Percentiles rank a stretch among this genome's conserved stretches.
phyloP scores from a whole-genome alignment of 2,329 filamentous ascomycete genomes.

The Aspergillus pseudoterreus region DNA sequence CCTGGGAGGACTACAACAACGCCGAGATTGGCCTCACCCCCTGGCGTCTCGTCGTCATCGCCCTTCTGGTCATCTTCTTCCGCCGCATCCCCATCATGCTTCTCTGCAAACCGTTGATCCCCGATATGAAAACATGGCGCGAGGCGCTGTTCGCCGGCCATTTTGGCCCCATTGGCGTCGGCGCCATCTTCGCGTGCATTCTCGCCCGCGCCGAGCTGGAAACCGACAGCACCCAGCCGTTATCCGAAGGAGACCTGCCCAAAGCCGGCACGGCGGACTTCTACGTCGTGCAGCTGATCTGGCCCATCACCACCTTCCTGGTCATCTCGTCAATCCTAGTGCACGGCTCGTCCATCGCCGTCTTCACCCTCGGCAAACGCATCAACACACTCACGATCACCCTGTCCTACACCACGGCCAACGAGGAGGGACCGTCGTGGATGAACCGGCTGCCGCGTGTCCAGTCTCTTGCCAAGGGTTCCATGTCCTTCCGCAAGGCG shows the following conservation, averaged over 20 bases:
- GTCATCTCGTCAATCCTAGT: constrained; percentile 93
- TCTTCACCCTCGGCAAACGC: constrained; percentile 94
- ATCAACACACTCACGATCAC: constrained; percentile 96
- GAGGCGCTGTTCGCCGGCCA: constrained; percentile 96
- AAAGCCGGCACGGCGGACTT: constrained; percentile 56
- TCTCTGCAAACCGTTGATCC: constrained; percentile 83
- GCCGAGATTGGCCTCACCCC: constrained; percentile 69
- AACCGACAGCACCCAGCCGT: constrained; percentile 68
- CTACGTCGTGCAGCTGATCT: constrained; percentile 77
- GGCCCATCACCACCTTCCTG: constrained; percentile 92
- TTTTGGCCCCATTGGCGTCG: constrained; percentile 95
- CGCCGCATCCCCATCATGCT: constrained; percentile 95
- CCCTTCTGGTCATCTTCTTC: constrained; percentile 92
- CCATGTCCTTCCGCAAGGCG: constrained; percentile 68
- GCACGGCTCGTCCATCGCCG: constrained; percentile 95
- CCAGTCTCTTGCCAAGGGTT: constrained; percentile 77
- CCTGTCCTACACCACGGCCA: constrained; percentile 89
- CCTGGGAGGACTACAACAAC: constrained; percentile 87
- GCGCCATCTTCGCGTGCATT: constrained; percentile 92
- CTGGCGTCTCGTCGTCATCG: constrained; percentile 90
- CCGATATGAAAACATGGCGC: constrained; percentile 96
- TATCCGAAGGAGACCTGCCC: constrained; percentile 57
- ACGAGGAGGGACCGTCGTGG: constrained; percentile 86
- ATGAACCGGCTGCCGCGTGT: constrained; percentile 85
- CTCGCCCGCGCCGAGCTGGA: constrained; percentile 90